These are phyloP conservation scores for Cryptococcus sp. DNA, from an alignment of 1,284 basidiomycete genomes.

Conservation along the genomic window DNA sequence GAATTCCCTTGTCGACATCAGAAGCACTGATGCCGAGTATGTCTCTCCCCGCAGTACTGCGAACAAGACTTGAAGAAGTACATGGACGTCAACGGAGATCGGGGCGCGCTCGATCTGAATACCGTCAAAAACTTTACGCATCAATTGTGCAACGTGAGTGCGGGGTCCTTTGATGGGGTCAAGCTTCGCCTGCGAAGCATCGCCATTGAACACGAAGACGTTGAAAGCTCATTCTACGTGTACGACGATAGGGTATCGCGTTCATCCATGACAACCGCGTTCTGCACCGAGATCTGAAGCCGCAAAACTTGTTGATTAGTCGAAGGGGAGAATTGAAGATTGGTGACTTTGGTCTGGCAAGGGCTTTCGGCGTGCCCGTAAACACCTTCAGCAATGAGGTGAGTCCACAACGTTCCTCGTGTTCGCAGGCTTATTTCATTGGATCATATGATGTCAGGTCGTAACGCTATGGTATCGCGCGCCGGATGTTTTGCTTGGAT, in stretches of 20 bases:
- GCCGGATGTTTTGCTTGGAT: constrained; percentile 93
- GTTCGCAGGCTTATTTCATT: background rate
- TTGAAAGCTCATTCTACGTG: constrained; percentile 59
- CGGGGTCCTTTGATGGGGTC: background rate
- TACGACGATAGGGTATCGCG: constrained; percentile 71
- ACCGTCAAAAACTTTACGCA: constrained; percentile 70
- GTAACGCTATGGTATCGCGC: constrained; percentile 99
- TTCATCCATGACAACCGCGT: constrained; percentile 97
- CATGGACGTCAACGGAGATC: constrained; percentile 82
- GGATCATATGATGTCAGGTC: constrained; percentile 62
- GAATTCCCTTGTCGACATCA: background rate
- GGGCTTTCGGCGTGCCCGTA: constrained; percentile 97
- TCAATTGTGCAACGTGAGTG: constrained; percentile 47
- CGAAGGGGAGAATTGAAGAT: constrained; percentile 87
- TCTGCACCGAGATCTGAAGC: constrained; percentile 94
- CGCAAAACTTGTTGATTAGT: constrained; percentile 95
- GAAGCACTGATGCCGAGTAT: background rate
- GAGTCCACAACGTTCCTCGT: constrained; percentile 26
- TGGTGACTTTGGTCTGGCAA: constrained; percentile 90
- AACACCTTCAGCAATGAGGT: constrained; percentile 98
- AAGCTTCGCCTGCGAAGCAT: constrained; percentile 53
- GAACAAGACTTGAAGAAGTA: constrained; percentile 84
- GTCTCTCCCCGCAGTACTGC: constrained; percentile 37
- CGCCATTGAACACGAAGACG: too few species aligned
- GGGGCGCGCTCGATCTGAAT: constrained; percentile 65